Base-by-base conservation (phyloP, 2,329 filamentous ascomycete species). In the Aspergillus aculeatinus region DNA sequence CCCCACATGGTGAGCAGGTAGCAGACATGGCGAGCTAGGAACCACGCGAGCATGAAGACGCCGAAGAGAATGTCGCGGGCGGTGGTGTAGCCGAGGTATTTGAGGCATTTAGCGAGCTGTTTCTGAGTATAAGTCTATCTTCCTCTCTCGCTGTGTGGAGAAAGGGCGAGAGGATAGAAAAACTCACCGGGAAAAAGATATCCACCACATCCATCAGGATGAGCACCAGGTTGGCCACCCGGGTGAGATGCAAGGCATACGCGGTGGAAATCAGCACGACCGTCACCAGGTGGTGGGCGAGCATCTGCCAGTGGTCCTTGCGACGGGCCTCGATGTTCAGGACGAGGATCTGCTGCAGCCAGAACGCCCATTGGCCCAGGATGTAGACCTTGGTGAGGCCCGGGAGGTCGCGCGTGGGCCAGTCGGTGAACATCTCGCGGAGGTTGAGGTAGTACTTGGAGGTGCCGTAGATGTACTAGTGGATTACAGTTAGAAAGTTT, bases 291-390 rank as follows among this genome's bases (percentile, higher is more conserved):
- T 96, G 92, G 75, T 96, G 92, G 21, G 86, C 87, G 67, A 96
- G 87, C 92, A 96, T 96, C 76, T 96, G 91, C 81, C 85, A 89
- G 76, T 96, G 89, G 70, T 96, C 92, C 78, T 96, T 96, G 69
- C 92, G 86, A 63, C 89, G 86, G 75, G 93, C 89, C 76, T 96
- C 92, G 61, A 96, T 92, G 76, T 96, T 88, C 72, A 96, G 90
- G 56, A 96, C 90, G 16, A 96, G 79, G 62, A 96, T 88, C 76
- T 96, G 91, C 77, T 96, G 92, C 50, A 96, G 77, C 89, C 90
- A 96, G 76, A 96, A 96, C 27, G 88, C 87, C 78, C 90, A 90
- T 74, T 96, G 91, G 5, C 87, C 87, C 21, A 96, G 82, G 71
- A 94, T 90, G 76, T 96, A 9, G 91, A 74, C 16, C 16, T 44